Evolutionary conservation across 1,284 basidiomycete genomes (phyloP).

Genomic region (Lentinula novae-zelandiae): DNA sequence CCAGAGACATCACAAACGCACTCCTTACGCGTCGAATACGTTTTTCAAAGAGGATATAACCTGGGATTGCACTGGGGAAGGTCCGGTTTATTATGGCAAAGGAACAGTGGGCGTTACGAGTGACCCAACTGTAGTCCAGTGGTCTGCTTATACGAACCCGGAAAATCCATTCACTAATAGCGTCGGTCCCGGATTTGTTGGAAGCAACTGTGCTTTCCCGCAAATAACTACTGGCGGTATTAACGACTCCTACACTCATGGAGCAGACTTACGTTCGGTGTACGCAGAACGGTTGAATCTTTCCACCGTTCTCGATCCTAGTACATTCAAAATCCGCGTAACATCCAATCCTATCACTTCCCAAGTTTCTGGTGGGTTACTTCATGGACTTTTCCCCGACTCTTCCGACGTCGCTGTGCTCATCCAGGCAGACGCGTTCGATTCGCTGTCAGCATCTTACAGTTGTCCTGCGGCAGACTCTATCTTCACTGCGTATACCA

Average conservation of each 20-base stretch:
- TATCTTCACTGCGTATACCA: slow-evolving; percentile 31
- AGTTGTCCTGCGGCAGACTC: slow-evolving; percentile 33
- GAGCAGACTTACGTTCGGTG: slow-evolving; percentile 37
- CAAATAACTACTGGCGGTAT: slow-evolving; percentile 40
- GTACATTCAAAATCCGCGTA: slow-evolving; percentile 33
- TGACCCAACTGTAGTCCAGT: slow-evolving; percentile 33
- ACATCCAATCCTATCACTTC: slow-evolving; percentile 49
- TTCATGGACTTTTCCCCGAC: slow-evolving; percentile 39
- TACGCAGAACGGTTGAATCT: slow-evolving; percentile 37
- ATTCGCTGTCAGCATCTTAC: slow-evolving; percentile 42
- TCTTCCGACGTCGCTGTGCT: slow-evolving; percentile 26
- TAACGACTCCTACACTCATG: slow-evolving; percentile 38
- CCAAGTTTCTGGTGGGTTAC: slow-evolving; percentile 44
- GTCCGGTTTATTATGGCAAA: slow-evolving; percentile 33
- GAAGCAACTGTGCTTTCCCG: slow-evolving; percentile 42
- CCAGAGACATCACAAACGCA: slow-evolving; percentile 47
- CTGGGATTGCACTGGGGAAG: slow-evolving; percentile 37
- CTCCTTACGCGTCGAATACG: slow-evolving; percentile 42
- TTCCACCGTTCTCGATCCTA: slow-evolving; percentile 25
- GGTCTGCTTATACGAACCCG: slow-evolving; percentile 33
- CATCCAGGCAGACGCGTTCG: slow-evolving; percentile 35
- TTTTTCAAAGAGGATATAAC: slow-evolving; percentile 41
- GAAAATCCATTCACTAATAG: slow-evolving; percentile 37
- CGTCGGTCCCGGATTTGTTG: slow-evolving; percentile 38
- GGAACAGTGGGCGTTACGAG: slow-evolving; percentile 24